Evolutionary conservation across 306 rosid species (phyloP), one percentile per base, ranked within the genome.

Genomic region (Ziziphus jujuba): DNA sequence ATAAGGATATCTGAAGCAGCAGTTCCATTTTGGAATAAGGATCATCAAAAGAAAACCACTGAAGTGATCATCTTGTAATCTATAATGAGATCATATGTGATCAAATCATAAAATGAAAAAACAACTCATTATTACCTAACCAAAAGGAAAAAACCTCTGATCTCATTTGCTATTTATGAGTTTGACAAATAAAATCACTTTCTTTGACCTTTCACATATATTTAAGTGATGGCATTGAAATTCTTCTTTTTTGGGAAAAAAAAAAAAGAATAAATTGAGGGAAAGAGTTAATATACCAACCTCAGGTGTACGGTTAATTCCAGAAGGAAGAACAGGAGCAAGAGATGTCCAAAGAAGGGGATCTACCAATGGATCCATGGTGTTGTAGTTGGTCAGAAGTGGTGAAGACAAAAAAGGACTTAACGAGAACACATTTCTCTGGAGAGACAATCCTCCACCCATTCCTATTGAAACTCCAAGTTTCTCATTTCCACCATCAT

Each of bases 271-370:
- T 7, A 35, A 15, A 25, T 19, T 35, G 34, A 35, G 23, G 52
- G 63, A 58, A 25, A 36, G 16, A 28, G 36, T 51, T 44, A 60
- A 75, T 22, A 72, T 54, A 84, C 98, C 81, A 77, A 93, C 99
- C 99, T 93, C 95, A 1, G 87, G 61, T 20, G 87, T 34, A 58
- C 89, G 89, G 76, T 91, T 59, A 78, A 82, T 80, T 56, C 84
- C 90, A 12, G 87, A 65, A 48, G 96, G 91, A 79, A 88, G 88
- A 61, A 82, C 84, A 16, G 99, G 96, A 67, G 76, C 88, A 68
- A 90, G 89, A 70, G 99, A 84, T 6, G 99, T 80, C 97, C 97
- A 95, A 31, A 85, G 88, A 80, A 72, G 85, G 63, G 99, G 97
- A 72, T 90, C 96, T 58, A 72, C 89, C 56, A 93, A 67, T 33